Evolutionary conservation across 306 rosid species (phyloP).

Genomic region (Prunus davidiana): DNA sequence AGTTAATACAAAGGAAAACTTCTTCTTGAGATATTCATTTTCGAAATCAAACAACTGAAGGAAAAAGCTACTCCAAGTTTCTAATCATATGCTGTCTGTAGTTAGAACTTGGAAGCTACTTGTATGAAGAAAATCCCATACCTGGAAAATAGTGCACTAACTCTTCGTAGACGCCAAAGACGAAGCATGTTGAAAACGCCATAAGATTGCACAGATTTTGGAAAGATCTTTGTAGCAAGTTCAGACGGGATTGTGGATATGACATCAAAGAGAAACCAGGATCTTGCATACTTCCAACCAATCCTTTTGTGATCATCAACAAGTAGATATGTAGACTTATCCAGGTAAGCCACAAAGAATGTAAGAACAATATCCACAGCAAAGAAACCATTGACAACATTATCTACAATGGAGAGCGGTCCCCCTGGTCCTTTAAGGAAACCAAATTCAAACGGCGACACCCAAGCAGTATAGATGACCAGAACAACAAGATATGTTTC

Average conservation of each 20-base stretch:
- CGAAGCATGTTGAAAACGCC: conserved; percentile 92
- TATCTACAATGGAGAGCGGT: conserved; percentile 63
- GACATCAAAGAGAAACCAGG: conserved; percentile 77
- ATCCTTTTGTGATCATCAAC: conserved; percentile 61
- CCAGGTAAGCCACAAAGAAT: conserved; percentile 85
- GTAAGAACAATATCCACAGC: conserved; percentile 74
- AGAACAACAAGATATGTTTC: conserved; percentile 65
- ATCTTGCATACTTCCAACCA: conserved; percentile 58
- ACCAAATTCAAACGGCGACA: conserved; percentile 92
- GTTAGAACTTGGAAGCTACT: not conserved
- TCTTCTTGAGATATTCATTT: not conserved
- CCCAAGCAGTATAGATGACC: conserved; percentile 93
- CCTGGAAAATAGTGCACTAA: conserved; percentile 81
- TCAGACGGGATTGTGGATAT: conserved; percentile 81
- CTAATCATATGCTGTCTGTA: not conserved
- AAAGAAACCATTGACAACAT: conserved; percentile 77
- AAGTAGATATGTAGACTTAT: conserved; percentile 60
- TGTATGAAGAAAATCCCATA: conserved; percentile 5
- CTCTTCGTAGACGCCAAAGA: conserved; percentile 97
- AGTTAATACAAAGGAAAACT: not conserved
- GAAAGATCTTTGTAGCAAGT: conserved; percentile 50
- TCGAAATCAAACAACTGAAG: not conserved
- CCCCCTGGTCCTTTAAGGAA: conserved; percentile 62
- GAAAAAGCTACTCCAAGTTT: not conserved
- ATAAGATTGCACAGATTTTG: conserved; percentile 51